A percentile compares a stretch with the other conserved stretches of the same genome.
These are phyloP conservation scores for Leccinum sublutescens DNA, from an alignment of 768 basidiomycete genomes.

Conservation along the genomic window DNA sequence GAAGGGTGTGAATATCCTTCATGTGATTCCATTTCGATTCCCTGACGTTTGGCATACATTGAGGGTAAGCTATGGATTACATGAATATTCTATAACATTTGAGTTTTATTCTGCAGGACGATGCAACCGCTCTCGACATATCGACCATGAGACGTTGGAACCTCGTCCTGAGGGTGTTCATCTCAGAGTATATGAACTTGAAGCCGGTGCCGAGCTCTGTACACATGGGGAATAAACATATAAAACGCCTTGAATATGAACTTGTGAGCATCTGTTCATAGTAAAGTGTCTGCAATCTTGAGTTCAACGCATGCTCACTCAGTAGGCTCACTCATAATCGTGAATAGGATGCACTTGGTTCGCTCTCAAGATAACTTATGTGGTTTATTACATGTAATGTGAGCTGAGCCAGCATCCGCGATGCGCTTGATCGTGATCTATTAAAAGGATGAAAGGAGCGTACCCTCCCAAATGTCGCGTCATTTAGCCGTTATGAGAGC, in stretches of 20 bases:
- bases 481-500: conserved; percentile 30
- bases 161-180: conserved; percentile 80
- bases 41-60: conserved; percentile 88
- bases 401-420: background rate
- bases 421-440: background rate
- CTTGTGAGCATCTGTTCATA: conserved; percentile 39
- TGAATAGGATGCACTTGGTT: background rate
- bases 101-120: conserved; percentile 57
- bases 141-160: conserved; percentile 90
- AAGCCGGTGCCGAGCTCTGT: conserved; percentile 44
- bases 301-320: conserved; percentile 5
- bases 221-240: conserved; percentile 19
- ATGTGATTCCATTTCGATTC: conserved; percentile 88
- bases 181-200: conserved; percentile 84
- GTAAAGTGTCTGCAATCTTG: background rate
- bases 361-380: background rate
- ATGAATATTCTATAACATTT: background rate
- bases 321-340: conserved; percentile 20
- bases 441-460: conserved; percentile 4
- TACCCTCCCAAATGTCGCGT: conserved; percentile 13
- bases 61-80: conserved; percentile 43
- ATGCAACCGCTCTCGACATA: conserved; percentile 80
- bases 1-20: conserved; percentile 82
- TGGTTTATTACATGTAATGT: conserved; percentile 1
- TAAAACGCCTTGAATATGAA: conserved; percentile 43